Base-by-base conservation (phyloP, 1,284 basidiomycete genomes). In the Ceratobasidium sp. region DNA sequence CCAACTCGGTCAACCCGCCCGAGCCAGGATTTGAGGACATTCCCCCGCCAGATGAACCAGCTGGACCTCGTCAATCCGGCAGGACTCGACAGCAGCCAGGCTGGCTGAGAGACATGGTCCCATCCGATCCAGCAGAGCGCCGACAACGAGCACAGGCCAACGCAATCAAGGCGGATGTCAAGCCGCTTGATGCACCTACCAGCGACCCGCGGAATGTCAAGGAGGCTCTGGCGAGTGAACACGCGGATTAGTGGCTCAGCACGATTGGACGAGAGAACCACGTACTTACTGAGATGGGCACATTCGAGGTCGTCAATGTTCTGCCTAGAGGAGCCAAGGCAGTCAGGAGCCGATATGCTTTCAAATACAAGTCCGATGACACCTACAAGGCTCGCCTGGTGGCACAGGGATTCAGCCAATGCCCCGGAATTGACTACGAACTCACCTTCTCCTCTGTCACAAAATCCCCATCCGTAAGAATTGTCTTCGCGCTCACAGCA, bases 391-490 rank as follows among this genome's bases (percentile, higher is more conserved):
- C 69, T 4, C 6, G 28, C 15, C 20, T 71, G 13, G 69, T 71
- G 4, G 33, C 33, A n/a, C 40, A 55, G 12, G 53, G 49, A 58
- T 71, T 53, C 49, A 39, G 49, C n/a, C 69, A 71, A 58, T 18
- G 51, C 10, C 53, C 39, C 13, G 69, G 53, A 3, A 26, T 53
- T 2, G 53, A 71, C n/a, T 71, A 39, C 15, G 28, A 15, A 1
- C 10, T 64, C 10, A 76, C 49, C 3, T 76, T 76, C 33, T 61
- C 73, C 23, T 61, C 73, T 1, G 73, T 76, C 6, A 46, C 73
- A 20, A 64, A 56, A 26, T 64, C 51, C 2, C 58, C 60, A 3
- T 66, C 61, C 6, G 26, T 70, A 44, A 55, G 46, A 13, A 9
- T 70, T 18, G 44, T 78, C 4, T 70, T 26, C 13, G 69, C 60